phyloP scores from a whole-genome alignment of 441 rosid genomes.

The Raphanus hybrid region DNA sequence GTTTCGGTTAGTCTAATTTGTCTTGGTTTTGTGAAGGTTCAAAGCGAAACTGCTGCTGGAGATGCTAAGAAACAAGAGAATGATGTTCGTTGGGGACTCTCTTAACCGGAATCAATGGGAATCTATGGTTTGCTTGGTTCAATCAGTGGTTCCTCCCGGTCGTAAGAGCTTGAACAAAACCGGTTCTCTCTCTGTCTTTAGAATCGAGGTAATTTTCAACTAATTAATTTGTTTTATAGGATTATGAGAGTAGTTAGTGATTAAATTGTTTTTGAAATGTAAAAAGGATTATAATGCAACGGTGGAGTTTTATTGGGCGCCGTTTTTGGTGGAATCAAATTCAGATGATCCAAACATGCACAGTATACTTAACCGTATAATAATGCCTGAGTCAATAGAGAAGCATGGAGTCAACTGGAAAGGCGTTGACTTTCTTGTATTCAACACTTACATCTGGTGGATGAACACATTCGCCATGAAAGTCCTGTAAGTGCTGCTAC shows the following conservation, averaged over 20 bases:
- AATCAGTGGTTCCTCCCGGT: constrained; percentile 71
- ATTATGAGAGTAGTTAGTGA: constrained; percentile 16
- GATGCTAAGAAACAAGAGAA: constrained; percentile 86
- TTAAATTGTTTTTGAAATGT: not conserved
- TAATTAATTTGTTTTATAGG: not conserved
- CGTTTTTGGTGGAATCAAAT: constrained; percentile 88
- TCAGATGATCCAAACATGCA: constrained; percentile 88
- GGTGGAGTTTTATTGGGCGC: constrained; percentile 97
- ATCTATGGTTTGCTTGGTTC: constrained; percentile 91
- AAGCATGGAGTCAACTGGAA: constrained; percentile 84
- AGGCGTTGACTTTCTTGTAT: constrained; percentile 76
- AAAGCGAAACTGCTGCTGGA: constrained; percentile 69
- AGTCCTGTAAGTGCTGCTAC: constrained; percentile 60
- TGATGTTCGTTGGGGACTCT: constrained; percentile 97
- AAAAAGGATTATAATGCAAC: constrained; percentile 87
- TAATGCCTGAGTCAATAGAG: constrained; percentile 86
- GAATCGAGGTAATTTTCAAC: constrained; percentile 54
- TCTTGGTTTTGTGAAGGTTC: constrained; percentile 52
- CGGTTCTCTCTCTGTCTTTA: constrained; percentile 72
- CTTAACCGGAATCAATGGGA: constrained; percentile 95
- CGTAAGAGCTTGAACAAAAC: constrained; percentile 76
- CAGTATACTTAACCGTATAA: constrained; percentile 82
- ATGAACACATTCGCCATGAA: constrained; percentile 89
- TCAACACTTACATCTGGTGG: constrained; percentile 98
- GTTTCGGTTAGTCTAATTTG: not conserved